Percentiles rank a stretch among this genome's conserved stretches.
Conservation (phyloP, 768 basidiomycete genomes). For the Boletus reticulatus region DNA sequence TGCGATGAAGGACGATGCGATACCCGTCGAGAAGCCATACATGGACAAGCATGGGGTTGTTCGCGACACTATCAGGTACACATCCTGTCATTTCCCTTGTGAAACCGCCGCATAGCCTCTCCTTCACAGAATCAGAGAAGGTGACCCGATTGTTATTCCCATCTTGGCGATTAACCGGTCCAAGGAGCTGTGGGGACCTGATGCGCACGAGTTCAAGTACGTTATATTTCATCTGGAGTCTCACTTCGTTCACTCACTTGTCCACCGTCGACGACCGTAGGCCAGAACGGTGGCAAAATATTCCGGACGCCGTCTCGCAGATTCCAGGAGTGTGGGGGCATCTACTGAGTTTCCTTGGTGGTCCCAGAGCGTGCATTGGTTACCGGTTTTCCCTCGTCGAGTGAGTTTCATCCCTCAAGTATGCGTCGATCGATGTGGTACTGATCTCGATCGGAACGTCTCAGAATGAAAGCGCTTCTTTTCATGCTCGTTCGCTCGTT, state of each 20-base stretch:
- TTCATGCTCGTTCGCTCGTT: conserved; percentile 11
- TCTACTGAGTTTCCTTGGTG: conserved; percentile 60
- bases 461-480: conserved; percentile 6
- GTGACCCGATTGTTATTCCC: conserved; percentile 49
- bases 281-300: conserved; percentile 61
- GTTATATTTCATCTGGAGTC: conserved; percentile 2
- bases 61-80: conserved; percentile 39
- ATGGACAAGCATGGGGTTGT: conserved; percentile 42
- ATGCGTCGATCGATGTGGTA: too few relatives aligned
- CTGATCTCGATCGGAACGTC: background rate
- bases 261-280: conserved; percentile 27
- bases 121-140: conserved; percentile 37
- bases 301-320: conserved; percentile 41
- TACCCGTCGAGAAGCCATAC: conserved; percentile 48
- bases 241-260: background rate
- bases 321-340: conserved; percentile 65
- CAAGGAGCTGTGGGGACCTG: conserved; percentile 58
- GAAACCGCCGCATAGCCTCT: background rate
- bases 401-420: conserved; percentile 32
- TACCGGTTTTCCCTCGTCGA: conserved; percentile 63
- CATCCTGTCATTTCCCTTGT: too few relatives aligned
- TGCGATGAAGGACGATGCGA: conserved; percentile 50
- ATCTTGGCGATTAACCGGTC: conserved; percentile 53
- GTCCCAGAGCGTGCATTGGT: conserved; percentile 65
- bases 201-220: conserved; percentile 59